These are phyloP conservation scores for Pichia pseudocactophila DNA, from an alignment of 805 yeast species.

Conservation along the genomic window DNA sequence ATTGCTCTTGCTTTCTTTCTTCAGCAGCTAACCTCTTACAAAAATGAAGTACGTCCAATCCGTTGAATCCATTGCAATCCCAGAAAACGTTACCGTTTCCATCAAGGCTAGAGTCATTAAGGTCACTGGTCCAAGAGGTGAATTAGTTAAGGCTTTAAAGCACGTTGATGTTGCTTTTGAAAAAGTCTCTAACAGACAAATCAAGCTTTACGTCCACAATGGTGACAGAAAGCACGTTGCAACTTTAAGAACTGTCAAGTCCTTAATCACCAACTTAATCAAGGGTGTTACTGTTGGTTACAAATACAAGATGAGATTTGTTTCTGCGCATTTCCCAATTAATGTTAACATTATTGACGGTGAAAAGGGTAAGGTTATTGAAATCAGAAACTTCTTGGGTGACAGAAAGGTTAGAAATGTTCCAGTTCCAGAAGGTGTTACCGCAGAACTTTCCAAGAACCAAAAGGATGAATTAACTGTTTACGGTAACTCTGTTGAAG, in stretches of 20 bases:
- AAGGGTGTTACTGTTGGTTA: slow-evolving; percentile 99
- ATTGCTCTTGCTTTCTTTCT: background rate
- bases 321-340: slow-evolving; percentile 99
- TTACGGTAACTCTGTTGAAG: slow-evolving; percentile 93
- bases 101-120: slow-evolving; percentile 87
- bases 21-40: background rate
- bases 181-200: slow-evolving; percentile 60
- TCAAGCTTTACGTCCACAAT: slow-evolving; percentile 90
- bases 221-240: slow-evolving; percentile 99
- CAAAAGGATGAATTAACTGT: slow-evolving; percentile 94
- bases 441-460: slow-evolving; percentile 66
- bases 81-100: slow-evolving; percentile 86
- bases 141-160: slow-evolving; percentile 77
- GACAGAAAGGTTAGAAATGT: slow-evolving; percentile 94
- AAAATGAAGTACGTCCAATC: slow-evolving; percentile 56
- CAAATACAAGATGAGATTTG: slow-evolving; percentile 99
- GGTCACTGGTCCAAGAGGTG: slow-evolving; percentile 98
- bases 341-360: slow-evolving; percentile 85
- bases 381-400: slow-evolving; percentile 99
- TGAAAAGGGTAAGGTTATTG: slow-evolving; percentile 68
- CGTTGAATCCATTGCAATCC: slow-evolving; percentile 52
- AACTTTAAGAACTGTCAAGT: slow-evolving; percentile 96
- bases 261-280: slow-evolving; percentile 87
- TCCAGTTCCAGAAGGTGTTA: slow-evolving; percentile 82
- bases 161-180: slow-evolving; percentile 92